Evolutionary conservation across 441 rosid genomes (phyloP).

Genomic region (Viola pubescens): DNA sequence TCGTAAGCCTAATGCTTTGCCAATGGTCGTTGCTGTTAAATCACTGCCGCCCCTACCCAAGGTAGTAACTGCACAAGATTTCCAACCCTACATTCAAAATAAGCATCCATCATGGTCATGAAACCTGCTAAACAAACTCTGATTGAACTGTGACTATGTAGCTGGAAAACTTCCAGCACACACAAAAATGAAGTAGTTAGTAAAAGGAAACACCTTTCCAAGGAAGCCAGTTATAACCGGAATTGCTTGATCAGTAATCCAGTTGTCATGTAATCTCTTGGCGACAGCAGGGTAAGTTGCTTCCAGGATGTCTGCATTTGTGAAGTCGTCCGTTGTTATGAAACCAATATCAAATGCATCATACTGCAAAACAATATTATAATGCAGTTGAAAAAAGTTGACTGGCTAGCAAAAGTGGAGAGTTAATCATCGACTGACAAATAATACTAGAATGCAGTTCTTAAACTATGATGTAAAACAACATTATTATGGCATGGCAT

Average conservation of each 20-base stretch:
- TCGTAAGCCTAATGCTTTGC: constrained; percentile 67
- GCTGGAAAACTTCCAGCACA: not conserved
- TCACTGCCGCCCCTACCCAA: constrained; percentile 86
- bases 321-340: constrained; percentile 54
- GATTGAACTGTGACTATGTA: not conserved
- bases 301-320: constrained; percentile 80
- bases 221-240: constrained; percentile 83
- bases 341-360: constrained; percentile 47
- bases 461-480: too few relatives aligned
- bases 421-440: not conserved
- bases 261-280: constrained; percentile 46
- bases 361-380: constrained; percentile 40
- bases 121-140: not conserved
- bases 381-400: not conserved
- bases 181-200: not conserved
- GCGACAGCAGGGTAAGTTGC: constrained; percentile 78
- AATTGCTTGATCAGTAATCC: constrained; percentile 59
- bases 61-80: constrained; percentile 68
- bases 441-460: too few relatives aligned
- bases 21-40: constrained; percentile 76
- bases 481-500: too few relatives aligned
- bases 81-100: constrained; percentile 48
- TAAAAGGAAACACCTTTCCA: constrained; percentile 44
- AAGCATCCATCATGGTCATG: not conserved
- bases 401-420: not conserved